A percentile compares a stretch with the other conserved stretches of the same genome.
These are phyloP conservation scores for Eremochloa ophiuroides DNA, from an alignment of 176 grass and related monocot genomes.

Conservation along the genomic window DNA sequence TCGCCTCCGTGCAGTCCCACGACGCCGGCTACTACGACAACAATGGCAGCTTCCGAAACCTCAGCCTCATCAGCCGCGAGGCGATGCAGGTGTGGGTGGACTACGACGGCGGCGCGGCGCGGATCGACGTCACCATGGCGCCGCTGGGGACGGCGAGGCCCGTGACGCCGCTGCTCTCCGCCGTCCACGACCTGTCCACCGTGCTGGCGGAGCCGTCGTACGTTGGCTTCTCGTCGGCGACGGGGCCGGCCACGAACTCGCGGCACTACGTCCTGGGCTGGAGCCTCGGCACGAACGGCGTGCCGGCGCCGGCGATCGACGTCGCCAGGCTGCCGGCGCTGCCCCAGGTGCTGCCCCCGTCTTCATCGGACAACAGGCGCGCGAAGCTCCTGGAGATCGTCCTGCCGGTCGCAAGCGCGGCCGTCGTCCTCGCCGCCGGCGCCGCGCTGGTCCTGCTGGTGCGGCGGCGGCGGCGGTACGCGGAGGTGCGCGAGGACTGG, in stretches of 20 bases:
- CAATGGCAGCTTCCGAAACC: neutral
- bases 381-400: constrained; percentile 25
- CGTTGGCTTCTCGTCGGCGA: constrained; percentile 41
- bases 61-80: constrained; percentile 3
- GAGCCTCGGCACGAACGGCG: constrained; percentile 38
- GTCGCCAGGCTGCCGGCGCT: constrained; percentile 33
- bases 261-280: constrained; percentile 22
- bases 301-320: constrained; percentile 20
- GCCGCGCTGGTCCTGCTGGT: neutral
- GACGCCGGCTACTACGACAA: neutral
- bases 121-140: constrained; percentile 24
- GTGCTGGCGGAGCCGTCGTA: constrained; percentile 32
- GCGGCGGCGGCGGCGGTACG: constrained; percentile 17
- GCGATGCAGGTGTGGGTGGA: constrained; percentile 26
- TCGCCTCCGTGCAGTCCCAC: neutral
- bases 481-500: constrained; percentile 48
- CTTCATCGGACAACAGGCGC: neutral
- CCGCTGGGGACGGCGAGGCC: constrained; percentile 12
- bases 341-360: neutral
- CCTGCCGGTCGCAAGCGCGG: constrained; percentile 8
- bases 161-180: constrained; percentile 10
- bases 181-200: neutral
- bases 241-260: neutral
- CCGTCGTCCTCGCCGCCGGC: constrained; percentile 18
- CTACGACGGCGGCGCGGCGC: neutral